Base-by-base conservation (phyloP, 2,329 filamentous ascomycete species). In the Biscogniauxia mediterranea region DNA sequence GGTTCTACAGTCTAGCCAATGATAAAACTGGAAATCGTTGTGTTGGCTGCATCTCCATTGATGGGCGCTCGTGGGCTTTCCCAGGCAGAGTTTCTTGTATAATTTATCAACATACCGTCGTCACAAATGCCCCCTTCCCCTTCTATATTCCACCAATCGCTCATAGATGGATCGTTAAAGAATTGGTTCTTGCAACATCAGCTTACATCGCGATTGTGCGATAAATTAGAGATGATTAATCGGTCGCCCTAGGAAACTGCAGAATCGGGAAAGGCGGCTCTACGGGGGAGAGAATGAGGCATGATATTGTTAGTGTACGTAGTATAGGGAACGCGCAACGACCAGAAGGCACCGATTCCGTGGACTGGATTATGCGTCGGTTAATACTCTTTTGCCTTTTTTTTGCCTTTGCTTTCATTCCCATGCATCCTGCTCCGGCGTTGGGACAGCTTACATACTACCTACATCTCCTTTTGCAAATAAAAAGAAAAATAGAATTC, bases 1-100 rank as follows among this genome's bases (percentile, higher is more conserved):
- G 17, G 70, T 82, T 56, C 71, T 75, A 9, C 75, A 78, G 59
- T 69, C 73, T 42, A 84, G 81, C 63, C 81, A 84, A 70, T 68
- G n/a, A n/a, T n/a, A n/a, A 32, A 64, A 54, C 17, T 32, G 5
- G 26, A 54, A 7, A 54, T 23, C 23, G 19, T 21, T 52, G 19
- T 13, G 7, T 9, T 25, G 19, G 50, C 19, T 52, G 19, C 50
- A 21, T 19, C 19, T 52, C 50, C 8, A 8, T 3, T 9, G 50
- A 25, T 19, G 17, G 13, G 13, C 19, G 2, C 38, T n/a, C 38
- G 15, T 46, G 38, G 38, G 1, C 38, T 46, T 23, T 23, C 23
- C 23, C 38, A 13, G 28, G 7, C 3, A 9, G 28, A 32, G 11
- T 32, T 32, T 46, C 38, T n/a, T 46, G 38, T 46, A 46, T 46